Evolutionary conservation across 192 early-diverging fungal genomes (phyloP), one percentile per base, ranked within the genome.

Genomic region (Gorgonomyces haynaldii): DNA sequence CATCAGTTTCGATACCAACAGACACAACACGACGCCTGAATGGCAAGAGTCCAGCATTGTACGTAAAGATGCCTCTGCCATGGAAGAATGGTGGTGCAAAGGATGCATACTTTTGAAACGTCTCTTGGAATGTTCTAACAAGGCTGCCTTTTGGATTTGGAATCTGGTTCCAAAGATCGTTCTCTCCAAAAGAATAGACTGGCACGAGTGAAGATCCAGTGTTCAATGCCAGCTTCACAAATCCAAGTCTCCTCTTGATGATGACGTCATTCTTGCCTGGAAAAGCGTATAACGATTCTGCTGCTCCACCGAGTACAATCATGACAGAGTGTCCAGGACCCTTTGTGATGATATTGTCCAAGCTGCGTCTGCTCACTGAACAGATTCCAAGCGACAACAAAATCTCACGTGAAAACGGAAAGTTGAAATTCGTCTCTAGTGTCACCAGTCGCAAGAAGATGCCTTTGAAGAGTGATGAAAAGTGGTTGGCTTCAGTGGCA

Each of bases 111-210:
- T 69, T 73, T 53, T 89, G 81, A 56, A 91, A 67, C 2, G 66
- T 48, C 40, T 70, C 70, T 58, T 98, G 90, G 38, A 88, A 58
- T n/a, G 58, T 65, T 29, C 76, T 73, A 4, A 84, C 38, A 36
- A 64, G 55, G n/a, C 83, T 74, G 12, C 82, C 83, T 15, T 78
- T 60, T 0, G 57, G 59, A 40, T 89, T 86, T 43, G 69, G 64
- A 21, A 84, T 66, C 15, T 90, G 84, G 17, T 85, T 72, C 61
- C 85, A 97, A 23, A 92, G 61, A 23, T 93, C 64, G 62, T 89
- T 93, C 62, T 98, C 91, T 46, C 91, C 92, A 67, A 98, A 96
- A 19, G 81, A 80, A 58, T 88, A 87, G 1, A 88, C 78, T 12
- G 95, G 95, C 9, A 91, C 86, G 8, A 98, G 62, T 20, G 65